These are phyloP conservation scores for Globisporangium okanoganense DNA, from an alignment of 352 stramenopile species.

Conservation along the genomic window DNA sequence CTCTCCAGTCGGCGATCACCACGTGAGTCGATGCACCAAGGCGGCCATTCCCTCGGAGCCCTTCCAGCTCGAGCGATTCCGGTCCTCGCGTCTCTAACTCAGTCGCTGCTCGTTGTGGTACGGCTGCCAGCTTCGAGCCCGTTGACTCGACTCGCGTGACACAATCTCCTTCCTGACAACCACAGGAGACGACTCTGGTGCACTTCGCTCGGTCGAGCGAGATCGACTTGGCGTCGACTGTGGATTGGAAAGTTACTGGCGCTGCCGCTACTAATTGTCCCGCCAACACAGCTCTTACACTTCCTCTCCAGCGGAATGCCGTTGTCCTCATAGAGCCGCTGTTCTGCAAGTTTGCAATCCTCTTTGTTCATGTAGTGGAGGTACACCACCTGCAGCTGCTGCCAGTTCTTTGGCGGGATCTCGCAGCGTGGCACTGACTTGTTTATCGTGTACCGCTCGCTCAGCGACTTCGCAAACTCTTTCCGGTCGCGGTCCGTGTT, in stretches of 20 bases:
- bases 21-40: constrained; percentile 2
- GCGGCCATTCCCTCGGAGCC: constrained; percentile 9
- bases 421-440: constrained; percentile 44
- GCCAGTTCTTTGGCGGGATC: constrained; percentile 55
- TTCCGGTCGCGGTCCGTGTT: constrained; percentile 55
- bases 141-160: neutral
- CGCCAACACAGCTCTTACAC: constrained; percentile 33
- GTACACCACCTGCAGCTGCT: constrained; percentile 36
- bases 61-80: neutral
- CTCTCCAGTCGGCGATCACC: neutral
- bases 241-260: constrained; percentile 18
- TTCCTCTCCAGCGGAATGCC: constrained; percentile 34
- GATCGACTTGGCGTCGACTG: constrained; percentile 21
- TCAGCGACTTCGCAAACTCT: constrained; percentile 38
- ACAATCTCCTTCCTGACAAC: constrained; percentile 1
- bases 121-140: constrained; percentile 6
- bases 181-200: constrained; percentile 6
- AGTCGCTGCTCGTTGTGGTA: constrained; percentile 7
- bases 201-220: constrained; percentile 29
- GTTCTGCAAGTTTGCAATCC: constrained; percentile 34
- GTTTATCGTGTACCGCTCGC: constrained; percentile 47
- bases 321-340: constrained; percentile 37
- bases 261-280: constrained; percentile 22
- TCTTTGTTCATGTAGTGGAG: constrained; percentile 57
- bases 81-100: neutral